phyloP scores from a whole-genome alignment of 768 basidiomycete species.

The Boletales sp. region DNA sequence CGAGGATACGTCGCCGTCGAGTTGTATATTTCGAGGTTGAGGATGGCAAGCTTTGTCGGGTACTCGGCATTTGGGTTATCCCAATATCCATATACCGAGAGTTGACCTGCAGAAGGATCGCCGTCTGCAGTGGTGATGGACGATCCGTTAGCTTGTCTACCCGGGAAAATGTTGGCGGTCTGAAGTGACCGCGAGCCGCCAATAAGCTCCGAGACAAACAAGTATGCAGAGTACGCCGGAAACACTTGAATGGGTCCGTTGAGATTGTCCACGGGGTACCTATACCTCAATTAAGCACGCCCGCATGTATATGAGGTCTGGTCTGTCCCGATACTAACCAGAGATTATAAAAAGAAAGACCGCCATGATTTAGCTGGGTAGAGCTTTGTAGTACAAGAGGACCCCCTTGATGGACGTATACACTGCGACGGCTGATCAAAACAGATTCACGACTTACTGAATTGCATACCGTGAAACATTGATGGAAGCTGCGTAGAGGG shows the following conservation, averaged over 20 bases:
- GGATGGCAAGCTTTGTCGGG: constrained; percentile 44
- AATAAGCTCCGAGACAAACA: constrained; percentile 48
- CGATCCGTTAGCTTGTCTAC: constrained; percentile 49
- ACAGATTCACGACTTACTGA: too few relatives aligned
- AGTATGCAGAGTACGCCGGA: constrained; percentile 50
- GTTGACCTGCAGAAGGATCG: constrained; percentile 44
- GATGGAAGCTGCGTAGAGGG: constrained; percentile 31
- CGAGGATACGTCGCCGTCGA: constrained; percentile 40
- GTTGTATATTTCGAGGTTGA: constrained; percentile 52
- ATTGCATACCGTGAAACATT: constrained; percentile 43
- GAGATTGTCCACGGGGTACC: constrained; percentile 46
- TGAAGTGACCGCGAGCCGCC: constrained; percentile 41
- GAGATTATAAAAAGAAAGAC: constrained; percentile 42
- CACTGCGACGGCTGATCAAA: constrained; percentile 21
- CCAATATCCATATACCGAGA: constrained; percentile 53
- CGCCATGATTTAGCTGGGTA: constrained; percentile 49
- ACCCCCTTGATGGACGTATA: constrained; percentile 55
- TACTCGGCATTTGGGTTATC: constrained; percentile 29
- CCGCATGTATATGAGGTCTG: not conserved
- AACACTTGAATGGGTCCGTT: constrained; percentile 51
- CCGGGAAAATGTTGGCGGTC: constrained; percentile 49
- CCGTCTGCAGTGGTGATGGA: constrained; percentile 49
- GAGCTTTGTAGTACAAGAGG: constrained; percentile 49
- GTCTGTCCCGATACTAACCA: constrained; percentile 32
- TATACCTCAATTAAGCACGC: constrained; percentile 12